Evolutionary conservation across 2,329 filamentous ascomycete species (phyloP), one percentile per base, ranked within the genome.

Genomic region (Trichophyton simii): DNA sequence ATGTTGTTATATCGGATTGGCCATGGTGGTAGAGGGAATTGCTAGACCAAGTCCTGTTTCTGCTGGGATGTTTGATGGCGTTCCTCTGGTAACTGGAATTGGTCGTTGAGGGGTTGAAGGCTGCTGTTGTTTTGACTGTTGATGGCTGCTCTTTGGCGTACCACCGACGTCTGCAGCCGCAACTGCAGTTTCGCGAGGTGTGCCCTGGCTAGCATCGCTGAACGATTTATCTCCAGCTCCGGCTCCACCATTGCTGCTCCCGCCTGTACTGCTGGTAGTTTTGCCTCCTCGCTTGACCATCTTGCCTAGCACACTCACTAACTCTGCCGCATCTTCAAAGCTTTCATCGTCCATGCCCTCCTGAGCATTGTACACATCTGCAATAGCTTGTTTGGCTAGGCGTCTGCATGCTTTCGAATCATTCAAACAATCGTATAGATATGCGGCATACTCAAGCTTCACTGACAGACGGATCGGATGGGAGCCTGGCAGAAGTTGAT

Each of bases 331-430:
- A 72, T 97, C 94, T 66, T 88, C 84, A 71, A 96, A 99, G 79
- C 94, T 95, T 66, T 95, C 90, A 69, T 97, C 91, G 63, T 95
- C 89, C 84, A 97, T 92, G 20, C 89, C 89, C 73, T 96, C 91
- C 60, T 87, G 85, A 1, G 91, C 90, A 62, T 91, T 87, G 71
- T 96, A 96, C 0, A 96, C 92, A 68, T 96, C 90, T 48, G 88
- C 82, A 63, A 97, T 94, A 2, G 91, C 89, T 42, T 86, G 82
- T 68, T 89, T 87, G 9, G 94, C 92, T 13, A 96, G 74, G 60
- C 83, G 82, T 36, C 91, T 82, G 59, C 89, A 91, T 41, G 80
- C 84, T 22, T 91, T 86, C 55, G 83, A 79, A 67, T 97, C 91
- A 70, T 94, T 89, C 1, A 89, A 80, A 69, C 92, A 97, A 70